phyloP scores from a whole-genome alignment of 345 rosid species.

The Clarkia xantiana region DNA sequence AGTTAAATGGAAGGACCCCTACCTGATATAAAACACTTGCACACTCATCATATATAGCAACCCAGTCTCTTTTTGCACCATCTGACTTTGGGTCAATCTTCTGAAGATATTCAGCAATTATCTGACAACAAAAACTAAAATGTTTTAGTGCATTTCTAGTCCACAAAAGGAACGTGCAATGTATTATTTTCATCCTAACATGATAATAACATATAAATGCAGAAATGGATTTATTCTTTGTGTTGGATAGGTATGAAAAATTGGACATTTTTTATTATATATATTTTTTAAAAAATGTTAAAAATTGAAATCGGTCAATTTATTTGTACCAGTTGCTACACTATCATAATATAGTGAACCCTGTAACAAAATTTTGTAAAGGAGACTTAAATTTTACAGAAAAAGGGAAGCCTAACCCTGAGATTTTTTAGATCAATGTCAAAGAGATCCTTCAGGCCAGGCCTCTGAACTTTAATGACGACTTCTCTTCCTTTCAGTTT shows the following conservation, averaged over 20 bases:
- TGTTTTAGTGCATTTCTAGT: not conserved
- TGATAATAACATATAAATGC: too few species aligned
- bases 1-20: not conserved
- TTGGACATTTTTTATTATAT: too few species aligned
- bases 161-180: not conserved
- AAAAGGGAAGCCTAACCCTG: constrained; percentile 34
- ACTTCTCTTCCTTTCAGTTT: constrained; percentile 78
- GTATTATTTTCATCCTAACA: too few species aligned
- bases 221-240: too few species aligned
- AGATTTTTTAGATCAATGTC: constrained; percentile 92
- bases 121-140: constrained; percentile 25
- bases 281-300: too few species aligned
- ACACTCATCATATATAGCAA: constrained; percentile 98
- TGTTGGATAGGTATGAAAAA: too few species aligned
- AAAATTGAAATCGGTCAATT: too few species aligned
- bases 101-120: constrained; percentile 92
- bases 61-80: constrained; percentile 99
- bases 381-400: not conserved
- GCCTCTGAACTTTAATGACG: constrained; percentile 92
- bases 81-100: constrained; percentile 96
- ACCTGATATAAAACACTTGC: constrained; percentile 89
- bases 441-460: constrained; percentile 90
- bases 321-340: too few species aligned
- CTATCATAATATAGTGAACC: too few species aligned
- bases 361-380: too few species aligned